Evolutionary conservation across 441 rosid species (phyloP).

Genomic region (Aleurites moluccanus): DNA sequence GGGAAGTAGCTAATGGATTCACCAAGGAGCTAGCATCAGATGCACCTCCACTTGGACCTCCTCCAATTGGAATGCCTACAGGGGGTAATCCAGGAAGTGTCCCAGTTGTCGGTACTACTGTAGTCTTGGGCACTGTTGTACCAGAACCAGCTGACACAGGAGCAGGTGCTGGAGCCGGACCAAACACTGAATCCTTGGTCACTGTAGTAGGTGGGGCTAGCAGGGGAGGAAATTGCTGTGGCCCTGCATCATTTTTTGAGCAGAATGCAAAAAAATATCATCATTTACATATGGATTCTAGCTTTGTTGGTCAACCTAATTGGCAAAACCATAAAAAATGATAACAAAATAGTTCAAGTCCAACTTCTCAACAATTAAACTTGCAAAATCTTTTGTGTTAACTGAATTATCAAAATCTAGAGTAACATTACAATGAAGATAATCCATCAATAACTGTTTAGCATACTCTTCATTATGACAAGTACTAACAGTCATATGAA

Average conservation of each 20-base stretch:
- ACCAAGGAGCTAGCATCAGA: slow-evolving; percentile 41
- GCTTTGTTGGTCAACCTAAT: not conserved
- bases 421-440: not conserved
- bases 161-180: slow-evolving; percentile 65
- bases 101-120: slow-evolving; percentile 52
- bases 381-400: not conserved
- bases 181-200: slow-evolving; percentile 40
- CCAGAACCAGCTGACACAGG: slow-evolving; percentile 43
- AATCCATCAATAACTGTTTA: not conserved
- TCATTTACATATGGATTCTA: not conserved
- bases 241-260: slow-evolving; percentile 51
- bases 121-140: slow-evolving; percentile 41
- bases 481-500: not conserved
- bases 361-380: not conserved
- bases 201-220: slow-evolving; percentile 77
- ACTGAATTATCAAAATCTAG: not conserved
- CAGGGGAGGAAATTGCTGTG: slow-evolving; percentile 63
- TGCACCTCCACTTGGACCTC: slow-evolving; percentile 60
- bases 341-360: not conserved
- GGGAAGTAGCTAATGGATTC: slow-evolving; percentile 36
- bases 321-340: not conserved
- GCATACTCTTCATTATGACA: not conserved
- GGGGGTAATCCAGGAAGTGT: slow-evolving; percentile 56
- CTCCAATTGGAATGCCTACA: slow-evolving; percentile 57
- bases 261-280: slow-evolving; percentile 9